These are phyloP conservation scores for Nemania serpens DNA, from an alignment of 2,329 filamentous ascomycete genomes.

Conservation along the genomic window DNA sequence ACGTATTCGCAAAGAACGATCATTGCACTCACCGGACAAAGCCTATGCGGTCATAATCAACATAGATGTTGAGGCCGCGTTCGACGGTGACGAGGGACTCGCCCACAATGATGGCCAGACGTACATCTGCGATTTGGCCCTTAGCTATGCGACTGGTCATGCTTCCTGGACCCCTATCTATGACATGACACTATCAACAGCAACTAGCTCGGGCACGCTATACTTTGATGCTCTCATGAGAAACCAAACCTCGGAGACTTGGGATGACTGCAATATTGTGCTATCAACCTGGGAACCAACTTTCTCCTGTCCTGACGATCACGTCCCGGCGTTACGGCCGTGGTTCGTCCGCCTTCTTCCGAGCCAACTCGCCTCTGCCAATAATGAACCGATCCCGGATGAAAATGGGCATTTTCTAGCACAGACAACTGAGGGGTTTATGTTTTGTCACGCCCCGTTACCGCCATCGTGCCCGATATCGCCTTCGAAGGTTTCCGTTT, in stretches of 20 bases:
- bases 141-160: slow-evolving; percentile 63
- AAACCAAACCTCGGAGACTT: slow-evolving; percentile 67
- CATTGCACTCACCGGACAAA: slow-evolving; percentile 55
- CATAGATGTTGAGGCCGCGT: slow-evolving; percentile 53
- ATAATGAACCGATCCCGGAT: too few species aligned
- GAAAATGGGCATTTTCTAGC: too few species aligned
- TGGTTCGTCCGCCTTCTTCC: slow-evolving; percentile 59
- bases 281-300: slow-evolving; percentile 67
- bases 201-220: slow-evolving; percentile 55
- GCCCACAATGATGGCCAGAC: neutral
- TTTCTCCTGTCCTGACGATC: slow-evolving; percentile 59
- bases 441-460: too few species aligned
- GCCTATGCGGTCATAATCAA: slow-evolving; percentile 56
- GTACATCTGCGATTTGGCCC: slow-evolving; percentile 50
- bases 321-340: slow-evolving; percentile 57
- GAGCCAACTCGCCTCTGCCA: too few species aligned
- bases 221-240: slow-evolving; percentile 66
- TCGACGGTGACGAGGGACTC: slow-evolving; percentile 34
- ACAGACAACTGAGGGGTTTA: too few species aligned
- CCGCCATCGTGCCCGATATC: too few species aligned
- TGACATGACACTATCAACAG: slow-evolving; percentile 64
- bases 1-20: slow-evolving; percentile 50
- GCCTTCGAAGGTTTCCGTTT: neutral
- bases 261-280: slow-evolving; percentile 62
- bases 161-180: slow-evolving; percentile 67